Evolutionary conservation across 805 yeast genomes (phyloP).

Genomic region (Deakozyma indianensis): DNA sequence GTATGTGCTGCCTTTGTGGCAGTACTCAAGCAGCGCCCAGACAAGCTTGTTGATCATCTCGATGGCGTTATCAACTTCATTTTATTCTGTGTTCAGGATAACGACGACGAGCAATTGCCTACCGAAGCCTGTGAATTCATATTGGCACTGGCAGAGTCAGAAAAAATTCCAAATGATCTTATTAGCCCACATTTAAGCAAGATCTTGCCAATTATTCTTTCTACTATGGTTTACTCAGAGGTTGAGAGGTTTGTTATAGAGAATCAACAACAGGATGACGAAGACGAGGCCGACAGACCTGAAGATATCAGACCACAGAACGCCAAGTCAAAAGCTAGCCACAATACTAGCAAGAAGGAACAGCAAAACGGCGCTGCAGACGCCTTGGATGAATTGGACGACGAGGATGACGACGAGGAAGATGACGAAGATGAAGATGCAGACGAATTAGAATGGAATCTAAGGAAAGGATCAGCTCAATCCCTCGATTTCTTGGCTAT

Average conservation of each 20-base stretch:
- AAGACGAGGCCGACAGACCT: conserved; percentile 61
- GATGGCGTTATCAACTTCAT: conserved; percentile 79
- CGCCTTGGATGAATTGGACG: conserved; percentile 16
- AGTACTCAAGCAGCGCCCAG: conserved; percentile 66
- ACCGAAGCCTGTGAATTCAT: conserved; percentile 90
- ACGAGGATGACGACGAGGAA: conserved; percentile 39
- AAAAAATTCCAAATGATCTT: conserved; percentile 36
- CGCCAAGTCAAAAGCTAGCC: conserved; percentile 45
- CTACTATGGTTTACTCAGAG: conserved; percentile 79
- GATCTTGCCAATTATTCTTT: conserved; percentile 64
- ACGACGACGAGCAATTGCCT: conserved; percentile 55
- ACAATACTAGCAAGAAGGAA: conserved; percentile 11
- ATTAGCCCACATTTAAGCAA: conserved; percentile 42
- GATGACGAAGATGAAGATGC: conserved; percentile 62
- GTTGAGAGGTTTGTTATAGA: conserved; percentile 57
- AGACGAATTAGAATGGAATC: conserved; percentile 67
- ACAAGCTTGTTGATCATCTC: conserved; percentile 63
- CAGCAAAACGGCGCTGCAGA: conserved; percentile 7
- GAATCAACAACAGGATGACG: conserved; percentile 61
- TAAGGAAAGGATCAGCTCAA: conserved; percentile 90
- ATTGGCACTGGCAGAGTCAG: conserved; percentile 53
- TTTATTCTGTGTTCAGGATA: conserved; percentile 56
- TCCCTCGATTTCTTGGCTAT: conserved; percentile 72
- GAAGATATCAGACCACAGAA: conserved; percentile 79
- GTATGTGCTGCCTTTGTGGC: conserved; percentile 64